Evolutionary conservation across 2,329 filamentous ascomycete species (phyloP).

Genomic region (Claviceps africana): DNA sequence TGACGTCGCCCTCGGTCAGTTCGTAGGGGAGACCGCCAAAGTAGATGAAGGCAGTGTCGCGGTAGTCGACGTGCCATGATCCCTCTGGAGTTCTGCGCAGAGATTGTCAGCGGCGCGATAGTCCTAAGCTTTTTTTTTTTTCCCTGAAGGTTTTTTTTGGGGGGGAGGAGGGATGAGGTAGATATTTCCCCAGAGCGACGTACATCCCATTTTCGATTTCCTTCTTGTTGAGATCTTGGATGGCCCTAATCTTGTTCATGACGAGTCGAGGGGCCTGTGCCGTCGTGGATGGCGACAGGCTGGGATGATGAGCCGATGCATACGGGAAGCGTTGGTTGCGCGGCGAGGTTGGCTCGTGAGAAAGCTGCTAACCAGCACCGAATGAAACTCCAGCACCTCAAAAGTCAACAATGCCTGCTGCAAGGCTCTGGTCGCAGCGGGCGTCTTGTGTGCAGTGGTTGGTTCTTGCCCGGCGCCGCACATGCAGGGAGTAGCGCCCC

Average conservation of each 20-base stretch:
- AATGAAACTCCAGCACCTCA: no score
- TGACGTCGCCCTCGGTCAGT: slow-evolving; percentile 85
- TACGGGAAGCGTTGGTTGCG: background rate
- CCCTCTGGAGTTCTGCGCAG: slow-evolving; percentile 57
- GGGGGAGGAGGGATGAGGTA: background rate
- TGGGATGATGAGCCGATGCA: background rate
- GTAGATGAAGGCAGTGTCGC: slow-evolving; percentile 92
- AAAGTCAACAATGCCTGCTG: background rate
- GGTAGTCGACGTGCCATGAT: slow-evolving; percentile 95
- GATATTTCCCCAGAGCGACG: slow-evolving; percentile 15
- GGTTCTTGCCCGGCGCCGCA: background rate
- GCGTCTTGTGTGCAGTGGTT: no score
- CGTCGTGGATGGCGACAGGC: background rate
- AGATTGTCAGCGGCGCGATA: slow-evolving; percentile 12
- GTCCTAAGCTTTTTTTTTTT: background rate
- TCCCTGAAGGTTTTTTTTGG: background rate
- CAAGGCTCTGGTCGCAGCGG: slow-evolving; percentile 6
- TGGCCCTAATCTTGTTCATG: slow-evolving; percentile 92
- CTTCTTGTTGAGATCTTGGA: slow-evolving; percentile 83
- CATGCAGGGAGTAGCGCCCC: background rate
- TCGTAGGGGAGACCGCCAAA: slow-evolving; percentile 89
- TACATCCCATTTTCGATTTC: slow-evolving; percentile 82
- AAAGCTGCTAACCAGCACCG: background rate
- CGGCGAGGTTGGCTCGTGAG: background rate
- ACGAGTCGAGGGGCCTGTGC: slow-evolving; percentile 10